Evolutionary conservation across 2,329 filamentous ascomycete genomes (phyloP), one percentile per base, ranked within the genome.

Genomic region (Exophiala bonariae): DNA sequence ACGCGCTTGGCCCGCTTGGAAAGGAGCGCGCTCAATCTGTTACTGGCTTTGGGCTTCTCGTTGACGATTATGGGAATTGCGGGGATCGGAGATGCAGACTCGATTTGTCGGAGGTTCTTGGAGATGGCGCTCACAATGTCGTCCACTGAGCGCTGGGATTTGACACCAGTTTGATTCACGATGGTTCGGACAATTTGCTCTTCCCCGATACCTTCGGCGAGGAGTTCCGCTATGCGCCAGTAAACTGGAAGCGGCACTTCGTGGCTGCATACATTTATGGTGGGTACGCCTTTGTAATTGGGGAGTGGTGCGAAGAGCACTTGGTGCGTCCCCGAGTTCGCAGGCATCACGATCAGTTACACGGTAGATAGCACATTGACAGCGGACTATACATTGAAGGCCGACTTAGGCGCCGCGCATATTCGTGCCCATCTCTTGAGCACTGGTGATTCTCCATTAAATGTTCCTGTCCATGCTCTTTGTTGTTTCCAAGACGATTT

Each of bases 231-330:
- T 19, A 55, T 49, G 3, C 38, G 35, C 45, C 49, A 55, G 31
- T 55, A 55, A 11, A 50, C 50, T 8, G 52, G 52, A 5, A 53
- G 36, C 2, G 50, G 52, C 3, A 55, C 43, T 33, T 55, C 46
- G 31, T 50, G 41, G 28, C 23, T 23, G 18, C 28, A 44, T 11
- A 55, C 40, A 13, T 39, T 44, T 36, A 55, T 50, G n/a, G 50
- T 55, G 4, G 50, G 50, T n/a, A 53, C 40, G 20, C 47, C 32
- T 13, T 49, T 38, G 28, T 46, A 55, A 19, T 55, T 52, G n/a
- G 41, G 42, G 19, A 28, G 36, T n/a, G 49, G 52, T 10, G 52
- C 48, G 26, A 43, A 14, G 14, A 55, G 38, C 14, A 52, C 28
- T 49, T 43, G 49, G 22, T 52, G 43, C 28, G 22, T 23, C n/a